Evolutionary conservation across 164 flowering plant genomes (phyloP).

Genomic region (Vitis rupestris): DNA sequence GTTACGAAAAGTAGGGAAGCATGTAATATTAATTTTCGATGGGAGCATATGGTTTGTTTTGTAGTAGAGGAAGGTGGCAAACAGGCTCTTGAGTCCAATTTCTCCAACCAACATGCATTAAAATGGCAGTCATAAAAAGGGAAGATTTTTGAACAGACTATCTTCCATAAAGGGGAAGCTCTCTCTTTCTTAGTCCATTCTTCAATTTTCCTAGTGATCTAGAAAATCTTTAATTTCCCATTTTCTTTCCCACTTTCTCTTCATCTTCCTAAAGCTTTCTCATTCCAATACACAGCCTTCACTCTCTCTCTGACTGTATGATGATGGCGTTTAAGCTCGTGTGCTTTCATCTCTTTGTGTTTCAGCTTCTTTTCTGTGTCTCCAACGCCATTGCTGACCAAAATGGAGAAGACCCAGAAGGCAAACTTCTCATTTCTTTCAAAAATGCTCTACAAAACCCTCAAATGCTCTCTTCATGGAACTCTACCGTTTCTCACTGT

Average conservation of each 20-base stretch:
- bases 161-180: no score
- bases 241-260: background rate
- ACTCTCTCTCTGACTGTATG: conserved; percentile 2
- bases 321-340: conserved; percentile 25
- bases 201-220: no score
- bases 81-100: no score
- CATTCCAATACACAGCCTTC: no score
- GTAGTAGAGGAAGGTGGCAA: no score
- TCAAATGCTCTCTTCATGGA: conserved; percentile 47
- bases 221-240: background rate
- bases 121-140: no score
- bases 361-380: conserved; percentile 5
- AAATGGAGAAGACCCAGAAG: conserved; percentile 29
- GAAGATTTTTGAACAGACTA: no score
- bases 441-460: conserved; percentile 45
- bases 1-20: no score
- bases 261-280: background rate
- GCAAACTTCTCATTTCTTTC: conserved; percentile 43
- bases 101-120: no score
- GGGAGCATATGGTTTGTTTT: no score
- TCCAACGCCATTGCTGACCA: conserved; percentile 10
- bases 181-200: no score
- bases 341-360: background rate
- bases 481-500: conserved; percentile 36
- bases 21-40: no score